Base-by-base conservation (phyloP, 2,329 filamentous ascomycete species). In the Hypoxylon sp. region DNA sequence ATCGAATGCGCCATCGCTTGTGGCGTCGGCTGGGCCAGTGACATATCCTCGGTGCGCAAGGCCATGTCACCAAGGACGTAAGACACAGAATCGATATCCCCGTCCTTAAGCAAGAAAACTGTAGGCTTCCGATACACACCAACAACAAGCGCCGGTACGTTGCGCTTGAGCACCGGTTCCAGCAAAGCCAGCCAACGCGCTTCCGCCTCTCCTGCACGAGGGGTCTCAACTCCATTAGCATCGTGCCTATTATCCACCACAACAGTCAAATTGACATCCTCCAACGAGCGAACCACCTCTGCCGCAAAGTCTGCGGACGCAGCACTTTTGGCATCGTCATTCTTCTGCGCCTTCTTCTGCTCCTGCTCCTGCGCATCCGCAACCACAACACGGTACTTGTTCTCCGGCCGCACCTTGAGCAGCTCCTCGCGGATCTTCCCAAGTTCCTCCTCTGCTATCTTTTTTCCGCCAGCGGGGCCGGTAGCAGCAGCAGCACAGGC, bases 171-270 rank as follows among this genome's bases (percentile, higher is more conserved):
- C 1, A 62, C 44, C n/a, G 63, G 57, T n/a, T 62, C 15, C 30
- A 65, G 15, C 7, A 59, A 35, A 1, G 59, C 50, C 3, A 55
- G 51, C 3, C 65, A 52, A 3, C 57, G 25, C 9, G 50, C n/a
- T n/a, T n/a, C n/a, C n/a, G n/a, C n/a, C n/a, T n/a, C n/a, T n/a
- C n/a, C n/a, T n/a, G n/a, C n/a, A n/a, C n/a, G n/a, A n/a, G n/a
- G n/a, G n/a, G n/a, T n/a, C n/a, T n/a, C n/a, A n/a, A n/a, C n/a
- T n/a, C n/a, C n/a, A n/a, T n/a, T n/a, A n/a, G n/a, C n/a, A n/a
- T n/a, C n/a, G n/a, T n/a, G n/a, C 59, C 78, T 72, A 64, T 80
- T 81, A 62, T 82, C 81, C 51, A 82, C 63, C 15, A 83, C 65
- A 2, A 83, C 62, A 0, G 75, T 79, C 26, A 84, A 63, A 40